These are phyloP conservation scores for Acanthamoeba royreba DNA, from an alignment of 208 protist genomes.

Conservation along the genomic window DNA sequence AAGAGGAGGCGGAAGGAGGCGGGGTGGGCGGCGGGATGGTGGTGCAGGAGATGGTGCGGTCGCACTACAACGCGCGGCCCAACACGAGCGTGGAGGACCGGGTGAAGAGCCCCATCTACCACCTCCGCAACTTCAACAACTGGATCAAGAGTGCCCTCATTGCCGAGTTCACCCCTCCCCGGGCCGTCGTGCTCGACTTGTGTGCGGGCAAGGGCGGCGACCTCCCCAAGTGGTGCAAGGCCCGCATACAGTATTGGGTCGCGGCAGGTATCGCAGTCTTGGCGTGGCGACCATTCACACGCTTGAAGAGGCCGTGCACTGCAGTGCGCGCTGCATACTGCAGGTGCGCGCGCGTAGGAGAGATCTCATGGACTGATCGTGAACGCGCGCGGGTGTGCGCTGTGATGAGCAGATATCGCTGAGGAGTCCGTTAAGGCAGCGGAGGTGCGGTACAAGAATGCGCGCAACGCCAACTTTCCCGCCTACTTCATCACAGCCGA, in stretches of 20 bases:
- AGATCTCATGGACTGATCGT: no score
- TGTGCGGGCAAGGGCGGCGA: constrained; percentile 71
- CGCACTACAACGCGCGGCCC: constrained; percentile 53
- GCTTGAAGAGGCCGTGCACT: no score
- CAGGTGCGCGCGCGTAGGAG: no score
- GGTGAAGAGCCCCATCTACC: constrained; percentile 41
- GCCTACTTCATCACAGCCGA: neutral
- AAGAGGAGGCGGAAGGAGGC: no score
- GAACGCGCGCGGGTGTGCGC: no score
- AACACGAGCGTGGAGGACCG: constrained; percentile 16
- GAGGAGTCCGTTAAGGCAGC: constrained; percentile 10
- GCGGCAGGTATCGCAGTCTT: neutral
- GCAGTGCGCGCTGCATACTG: no score
- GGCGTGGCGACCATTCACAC: neutral
- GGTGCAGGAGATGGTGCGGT: neutral
- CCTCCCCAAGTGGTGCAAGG: constrained; percentile 51
- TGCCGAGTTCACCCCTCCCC: constrained; percentile 7
- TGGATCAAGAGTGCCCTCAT: constrained; percentile 65
- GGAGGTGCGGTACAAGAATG: neutral
- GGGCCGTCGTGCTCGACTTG: constrained; percentile 55
- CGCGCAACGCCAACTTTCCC: neutral
- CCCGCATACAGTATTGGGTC: neutral
- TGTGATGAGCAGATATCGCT: neutral
- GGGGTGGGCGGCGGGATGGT: no score
- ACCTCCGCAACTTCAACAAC: constrained; percentile 68